These are phyloP conservation scores for Eucalyptus pauciflora DNA, from an alignment of 345 rosid genomes.

Conservation along the genomic window DNA sequence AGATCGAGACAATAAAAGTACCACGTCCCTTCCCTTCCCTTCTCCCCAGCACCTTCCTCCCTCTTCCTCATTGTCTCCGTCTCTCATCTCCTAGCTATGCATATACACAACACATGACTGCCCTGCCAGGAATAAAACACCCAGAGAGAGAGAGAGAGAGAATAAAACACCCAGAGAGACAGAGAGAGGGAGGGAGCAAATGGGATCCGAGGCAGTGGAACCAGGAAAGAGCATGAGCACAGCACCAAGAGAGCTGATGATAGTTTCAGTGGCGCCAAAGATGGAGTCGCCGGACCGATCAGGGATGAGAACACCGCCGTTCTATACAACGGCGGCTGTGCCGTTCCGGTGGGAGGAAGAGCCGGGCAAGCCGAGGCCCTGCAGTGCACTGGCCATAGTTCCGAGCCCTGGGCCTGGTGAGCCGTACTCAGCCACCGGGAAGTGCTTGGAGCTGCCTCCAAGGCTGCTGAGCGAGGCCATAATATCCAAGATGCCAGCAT, in stretches of 20 bases:
- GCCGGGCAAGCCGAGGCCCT: conserved; percentile 76
- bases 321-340: conserved; percentile 48
- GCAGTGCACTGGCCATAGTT: conserved; percentile 4
- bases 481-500: conserved; percentile 30
- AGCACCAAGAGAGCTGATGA: neutral
- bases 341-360: conserved; percentile 90
- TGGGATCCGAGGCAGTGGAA: neutral
- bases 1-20: neutral
- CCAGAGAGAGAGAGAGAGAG: neutral
- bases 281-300: conserved; percentile 43
- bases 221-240: neutral
- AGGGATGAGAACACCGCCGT: conserved; percentile 50
- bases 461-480: conserved; percentile 34
- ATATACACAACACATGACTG: neutral
- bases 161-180: neutral
- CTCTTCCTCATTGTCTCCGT: neutral
- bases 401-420: conserved; percentile 1
- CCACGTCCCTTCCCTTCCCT: neutral
- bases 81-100: neutral
- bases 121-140: neutral
- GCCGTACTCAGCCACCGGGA: conserved; percentile 4
- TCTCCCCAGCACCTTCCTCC: neutral
- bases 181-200: neutral
- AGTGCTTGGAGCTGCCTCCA: conserved; percentile 59
- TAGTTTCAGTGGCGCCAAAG: neutral